phyloP scores from a whole-genome alignment of 768 basidiomycete genomes.

The Cantharellus cinnabarinus region DNA sequence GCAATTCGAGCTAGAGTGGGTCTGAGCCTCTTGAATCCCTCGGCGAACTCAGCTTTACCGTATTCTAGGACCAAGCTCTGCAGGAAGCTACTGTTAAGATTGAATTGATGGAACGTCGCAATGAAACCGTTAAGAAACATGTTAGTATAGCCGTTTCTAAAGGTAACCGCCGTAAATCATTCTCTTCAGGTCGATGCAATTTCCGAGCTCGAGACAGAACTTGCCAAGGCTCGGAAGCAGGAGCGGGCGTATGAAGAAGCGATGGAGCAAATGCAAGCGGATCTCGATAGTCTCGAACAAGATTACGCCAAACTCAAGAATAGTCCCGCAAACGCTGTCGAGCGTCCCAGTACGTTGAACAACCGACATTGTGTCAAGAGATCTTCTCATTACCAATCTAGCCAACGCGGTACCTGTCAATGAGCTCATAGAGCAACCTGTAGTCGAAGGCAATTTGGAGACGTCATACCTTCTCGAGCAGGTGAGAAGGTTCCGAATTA shows the following conservation, averaged over 20 bases:
- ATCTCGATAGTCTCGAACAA: constrained; percentile 69
- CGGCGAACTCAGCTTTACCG: not conserved
- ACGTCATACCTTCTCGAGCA: constrained; percentile 78
- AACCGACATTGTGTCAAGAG: not conserved
- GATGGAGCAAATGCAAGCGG: constrained; percentile 79
- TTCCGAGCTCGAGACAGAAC: constrained; percentile 56
- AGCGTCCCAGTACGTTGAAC: constrained; percentile 40
- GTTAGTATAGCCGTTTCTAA: constrained; percentile 6
- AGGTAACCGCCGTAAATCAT: not conserved
- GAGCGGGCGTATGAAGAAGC: constrained; percentile 83
- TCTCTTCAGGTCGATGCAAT: constrained; percentile 45
- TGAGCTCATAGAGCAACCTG: constrained; percentile 32
- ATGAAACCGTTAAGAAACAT: constrained; percentile 82
- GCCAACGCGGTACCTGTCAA: constrained; percentile 21
- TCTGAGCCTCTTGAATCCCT: not conserved
- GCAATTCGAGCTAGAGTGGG: constrained; percentile 37
- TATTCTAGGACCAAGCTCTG: constrained; percentile 59
- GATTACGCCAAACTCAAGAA: constrained; percentile 73
- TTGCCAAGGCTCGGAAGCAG: constrained; percentile 66
- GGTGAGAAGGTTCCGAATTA: constrained; percentile 21
- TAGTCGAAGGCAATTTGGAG: constrained; percentile 65
- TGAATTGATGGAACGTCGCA: constrained; percentile 81
- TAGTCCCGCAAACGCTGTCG: constrained; percentile 33
- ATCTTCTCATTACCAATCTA: not conserved
- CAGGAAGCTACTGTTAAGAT: constrained; percentile 86